These are phyloP conservation scores for Suillus lakei DNA, from an alignment of 768 basidiomycete genomes.

Conservation along the genomic window DNA sequence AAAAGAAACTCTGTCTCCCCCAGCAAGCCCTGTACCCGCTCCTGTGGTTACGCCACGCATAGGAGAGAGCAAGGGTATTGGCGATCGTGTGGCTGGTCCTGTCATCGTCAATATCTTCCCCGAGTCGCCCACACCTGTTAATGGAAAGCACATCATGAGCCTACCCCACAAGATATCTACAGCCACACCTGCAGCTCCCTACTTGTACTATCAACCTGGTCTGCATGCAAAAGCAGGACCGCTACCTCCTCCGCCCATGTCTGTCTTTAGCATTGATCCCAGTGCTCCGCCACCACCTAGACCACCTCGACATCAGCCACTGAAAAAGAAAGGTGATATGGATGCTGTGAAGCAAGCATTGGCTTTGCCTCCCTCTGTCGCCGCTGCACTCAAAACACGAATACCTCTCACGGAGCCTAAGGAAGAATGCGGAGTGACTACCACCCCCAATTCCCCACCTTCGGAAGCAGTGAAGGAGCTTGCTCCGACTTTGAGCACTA, in stretches of 20 bases:
- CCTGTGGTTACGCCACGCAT: slow-evolving; percentile 61
- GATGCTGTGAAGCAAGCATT: slow-evolving; percentile 64
- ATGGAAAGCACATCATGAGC: slow-evolving; percentile 10
- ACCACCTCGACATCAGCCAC: slow-evolving; percentile 64
- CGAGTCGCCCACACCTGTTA: slow-evolving; percentile 29
- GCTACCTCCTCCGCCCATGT: slow-evolving; percentile 70
- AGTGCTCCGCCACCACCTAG: slow-evolving; percentile 59
- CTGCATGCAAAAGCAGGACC: slow-evolving; percentile 76
- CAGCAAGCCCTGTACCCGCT: slow-evolving; percentile 15
- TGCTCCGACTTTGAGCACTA: not conserved
- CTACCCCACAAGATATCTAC: slow-evolving; percentile 32
- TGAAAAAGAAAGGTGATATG: slow-evolving; percentile 51
- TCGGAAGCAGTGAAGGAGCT: not conserved
- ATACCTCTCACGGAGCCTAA: not conserved
- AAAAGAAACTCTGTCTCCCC: slow-evolving; percentile 18
- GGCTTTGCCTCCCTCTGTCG: slow-evolving; percentile 61
- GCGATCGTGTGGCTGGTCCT: slow-evolving; percentile 64
- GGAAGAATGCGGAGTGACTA: not conserved
- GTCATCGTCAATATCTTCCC: slow-evolving; percentile 56
- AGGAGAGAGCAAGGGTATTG: slow-evolving; percentile 64
- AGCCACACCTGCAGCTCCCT: slow-evolving; percentile 39
- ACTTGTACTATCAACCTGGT: slow-evolving; percentile 67
- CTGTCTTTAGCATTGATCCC: slow-evolving; percentile 52
- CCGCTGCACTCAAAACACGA: slow-evolving; percentile 40
- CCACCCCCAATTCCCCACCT: not conserved